phyloP scores from a whole-genome alignment of 352 stramenopile genomes.

The Pythium plurisporium region DNA sequence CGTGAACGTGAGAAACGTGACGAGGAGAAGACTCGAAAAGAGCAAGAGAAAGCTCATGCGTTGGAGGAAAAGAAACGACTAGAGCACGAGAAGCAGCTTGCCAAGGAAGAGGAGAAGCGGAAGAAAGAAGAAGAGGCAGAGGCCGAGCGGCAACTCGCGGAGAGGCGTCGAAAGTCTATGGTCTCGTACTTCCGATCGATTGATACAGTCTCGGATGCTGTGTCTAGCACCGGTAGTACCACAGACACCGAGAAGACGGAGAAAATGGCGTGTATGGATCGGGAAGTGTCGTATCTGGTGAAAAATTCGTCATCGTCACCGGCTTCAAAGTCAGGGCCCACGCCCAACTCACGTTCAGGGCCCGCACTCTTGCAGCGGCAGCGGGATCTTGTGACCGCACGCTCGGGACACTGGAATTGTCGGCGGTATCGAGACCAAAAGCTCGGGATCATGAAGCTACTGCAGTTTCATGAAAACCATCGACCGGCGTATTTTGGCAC shows the following conservation, averaged over 20 bases:
- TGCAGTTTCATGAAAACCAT: slow-evolving; percentile 85
- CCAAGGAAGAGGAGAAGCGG: slow-evolving; percentile 59
- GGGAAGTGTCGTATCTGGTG: slow-evolving; percentile 26
- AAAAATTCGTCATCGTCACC: not conserved
- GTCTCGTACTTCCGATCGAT: slow-evolving; percentile 62
- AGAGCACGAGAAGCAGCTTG: slow-evolving; percentile 50
- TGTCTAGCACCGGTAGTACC: not conserved
- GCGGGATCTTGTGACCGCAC: slow-evolving; percentile 20
- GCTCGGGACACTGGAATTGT: slow-evolving; percentile 40
- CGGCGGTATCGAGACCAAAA: slow-evolving; percentile 47
- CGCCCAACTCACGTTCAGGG: not conserved
- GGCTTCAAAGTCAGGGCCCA: not conserved
- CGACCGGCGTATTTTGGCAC: slow-evolving; percentile 80
- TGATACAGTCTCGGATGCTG: slow-evolving; percentile 18
- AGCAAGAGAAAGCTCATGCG: slow-evolving; percentile 49
- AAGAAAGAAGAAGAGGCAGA: slow-evolving; percentile 50
- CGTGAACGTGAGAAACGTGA: slow-evolving; percentile 34
- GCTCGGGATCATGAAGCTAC: slow-evolving; percentile 76
- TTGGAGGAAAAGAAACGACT: slow-evolving; percentile 55
- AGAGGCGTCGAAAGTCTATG: slow-evolving; percentile 63
- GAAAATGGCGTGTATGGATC: slow-evolving; percentile 57
- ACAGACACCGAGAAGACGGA: slow-evolving; percentile 2
- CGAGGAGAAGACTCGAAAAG: slow-evolving; percentile 36
- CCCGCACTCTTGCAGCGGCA: slow-evolving; percentile 15
- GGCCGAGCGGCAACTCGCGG: slow-evolving; percentile 35